Evolutionary conservation across 192 early-diverging fungal species (phyloP).

Genomic region (Diversispora eburnea): DNA sequence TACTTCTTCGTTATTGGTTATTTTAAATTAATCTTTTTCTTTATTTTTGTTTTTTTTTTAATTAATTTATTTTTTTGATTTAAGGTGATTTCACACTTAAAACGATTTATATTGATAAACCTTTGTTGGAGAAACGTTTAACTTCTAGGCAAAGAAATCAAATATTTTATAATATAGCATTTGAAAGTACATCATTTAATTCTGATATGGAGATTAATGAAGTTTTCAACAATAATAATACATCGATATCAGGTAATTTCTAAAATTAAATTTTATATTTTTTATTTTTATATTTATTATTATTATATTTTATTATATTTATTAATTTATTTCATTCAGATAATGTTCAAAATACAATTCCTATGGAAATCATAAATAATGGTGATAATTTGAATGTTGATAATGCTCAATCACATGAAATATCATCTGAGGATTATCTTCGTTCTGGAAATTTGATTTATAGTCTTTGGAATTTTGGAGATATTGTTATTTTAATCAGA

Average conservation of each 20-base stretch:
- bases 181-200: slow-evolving; percentile 22
- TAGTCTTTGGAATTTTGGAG: slow-evolving; percentile 35
- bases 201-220: background rate
- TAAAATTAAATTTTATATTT: background rate
- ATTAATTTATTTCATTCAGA: background rate
- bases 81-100: background rate
- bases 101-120: slow-evolving; percentile 32
- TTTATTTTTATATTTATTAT: background rate
- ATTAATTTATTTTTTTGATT: background rate
- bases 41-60: background rate
- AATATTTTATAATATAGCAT: slow-evolving; percentile 27
- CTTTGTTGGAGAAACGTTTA: slow-evolving; percentile 18
- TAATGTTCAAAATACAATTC: background rate
- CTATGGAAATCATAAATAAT: background rate
- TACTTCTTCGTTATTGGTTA: background rate
- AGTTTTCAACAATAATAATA: background rate
- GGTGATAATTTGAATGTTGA: no score
- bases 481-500: slow-evolving; percentile 31
- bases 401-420: background rate
- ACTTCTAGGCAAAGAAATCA: slow-evolving; percentile 28
- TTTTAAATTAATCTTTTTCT: background rate
- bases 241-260: background rate
- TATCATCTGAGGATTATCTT: background rate
- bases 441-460: background rate
- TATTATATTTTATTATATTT: background rate